Percentiles rank a stretch among this genome's conserved stretches.
These are phyloP conservation scores for Boletellus ananiceps DNA, from an alignment of 768 basidiomycete genomes.

Conservation along the genomic window DNA sequence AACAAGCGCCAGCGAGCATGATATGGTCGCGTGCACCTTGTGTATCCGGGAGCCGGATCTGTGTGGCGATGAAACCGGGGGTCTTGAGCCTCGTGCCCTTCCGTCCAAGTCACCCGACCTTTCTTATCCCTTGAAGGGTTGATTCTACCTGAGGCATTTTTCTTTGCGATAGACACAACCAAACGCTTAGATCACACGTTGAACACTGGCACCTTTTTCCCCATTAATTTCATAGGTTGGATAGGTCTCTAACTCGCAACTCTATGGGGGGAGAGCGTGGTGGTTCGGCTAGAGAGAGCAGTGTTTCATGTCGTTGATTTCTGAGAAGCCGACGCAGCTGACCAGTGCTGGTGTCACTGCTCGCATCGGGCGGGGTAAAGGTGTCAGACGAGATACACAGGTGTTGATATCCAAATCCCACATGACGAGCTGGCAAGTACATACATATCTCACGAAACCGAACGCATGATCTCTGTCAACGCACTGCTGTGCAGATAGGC, in stretches of 20 bases:
- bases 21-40: neutral
- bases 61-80: neutral
- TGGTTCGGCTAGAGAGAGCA: too few relatives aligned
- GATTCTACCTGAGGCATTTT: neutral
- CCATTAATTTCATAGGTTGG: too few relatives aligned
- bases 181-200: neutral
- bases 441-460: too few relatives aligned
- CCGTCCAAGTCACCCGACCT: neutral
- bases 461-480: too few relatives aligned
- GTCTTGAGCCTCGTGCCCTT: neutral
- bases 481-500: too few relatives aligned
- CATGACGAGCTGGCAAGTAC: neutral
- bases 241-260: too few relatives aligned
- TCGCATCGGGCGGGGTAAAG: neutral
- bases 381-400: too few relatives aligned
- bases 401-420: too few relatives aligned
- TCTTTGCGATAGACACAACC: neutral
- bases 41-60: neutral
- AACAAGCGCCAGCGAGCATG: neutral
- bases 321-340: too few relatives aligned
- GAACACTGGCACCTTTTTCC: neutral
- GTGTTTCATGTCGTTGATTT: too few relatives aligned
- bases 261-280: too few relatives aligned
- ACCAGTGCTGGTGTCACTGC: too few relatives aligned
- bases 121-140: neutral